These are phyloP conservation scores for Exophiala aquamarina DNA, from an alignment of 2,329 filamentous ascomycete species.

Conservation along the genomic window DNA sequence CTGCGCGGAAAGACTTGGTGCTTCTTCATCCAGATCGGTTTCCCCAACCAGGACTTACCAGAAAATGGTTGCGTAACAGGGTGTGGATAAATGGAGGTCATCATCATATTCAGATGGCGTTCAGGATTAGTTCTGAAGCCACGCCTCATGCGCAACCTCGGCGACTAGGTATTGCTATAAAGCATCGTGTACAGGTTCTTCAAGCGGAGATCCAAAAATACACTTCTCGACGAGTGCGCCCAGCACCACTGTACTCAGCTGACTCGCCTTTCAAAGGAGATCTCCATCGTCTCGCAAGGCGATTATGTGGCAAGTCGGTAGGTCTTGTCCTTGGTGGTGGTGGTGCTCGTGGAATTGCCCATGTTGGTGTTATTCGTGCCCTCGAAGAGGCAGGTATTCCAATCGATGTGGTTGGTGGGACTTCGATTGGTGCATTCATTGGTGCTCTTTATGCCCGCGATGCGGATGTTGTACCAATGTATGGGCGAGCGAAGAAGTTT, in stretches of 20 bases:
- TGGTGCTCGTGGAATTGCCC: conserved; percentile 85
- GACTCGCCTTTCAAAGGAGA: conserved; percentile 95
- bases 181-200: conserved; percentile 88
- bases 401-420: conserved; percentile 92
- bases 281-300: conserved; percentile 86
- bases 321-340: conserved; percentile 92
- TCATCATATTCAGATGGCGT: conserved; percentile 95
- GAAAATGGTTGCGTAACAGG: conserved; percentile 86
- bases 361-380: conserved; percentile 90
- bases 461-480: conserved; percentile 95
- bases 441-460: conserved; percentile 94
- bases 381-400: conserved; percentile 96
- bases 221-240: conserved; percentile 86
- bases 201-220: conserved; percentile 99
- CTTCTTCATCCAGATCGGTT: conserved; percentile 87
- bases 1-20: conserved; percentile 88
- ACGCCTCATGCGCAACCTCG: conserved; percentile 68
- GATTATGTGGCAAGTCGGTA: conserved; percentile 90
- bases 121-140: conserved; percentile 73
- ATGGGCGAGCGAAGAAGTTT: conserved; percentile 95
- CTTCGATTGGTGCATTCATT: conserved; percentile 94
- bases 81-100: conserved; percentile 98
- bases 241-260: conserved; percentile 83
- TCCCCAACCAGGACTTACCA: conserved; percentile 77
- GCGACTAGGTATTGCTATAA: conserved; percentile 79